phyloP scores from a whole-genome alignment of 441 rosid genomes.

The Croton setiger region DNA sequence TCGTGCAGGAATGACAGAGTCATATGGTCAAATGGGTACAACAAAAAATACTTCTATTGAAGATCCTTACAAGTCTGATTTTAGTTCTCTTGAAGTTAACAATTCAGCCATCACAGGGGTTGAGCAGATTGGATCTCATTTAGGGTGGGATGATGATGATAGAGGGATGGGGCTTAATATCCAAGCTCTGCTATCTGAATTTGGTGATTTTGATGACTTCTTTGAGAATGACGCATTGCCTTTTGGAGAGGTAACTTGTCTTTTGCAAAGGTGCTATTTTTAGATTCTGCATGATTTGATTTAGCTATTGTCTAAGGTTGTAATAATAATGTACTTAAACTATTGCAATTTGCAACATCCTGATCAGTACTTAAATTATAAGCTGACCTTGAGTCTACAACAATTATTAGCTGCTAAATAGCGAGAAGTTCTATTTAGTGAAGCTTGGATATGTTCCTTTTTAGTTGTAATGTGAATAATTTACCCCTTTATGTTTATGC shows the following conservation, averaged over 20 bases:
- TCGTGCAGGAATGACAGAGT: constrained; percentile 62
- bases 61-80: constrained; percentile 52
- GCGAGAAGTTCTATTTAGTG: not conserved
- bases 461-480: not conserved
- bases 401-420: not conserved
- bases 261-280: constrained; percentile 4
- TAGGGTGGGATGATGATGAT: constrained; percentile 97
- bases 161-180: constrained; percentile 90
- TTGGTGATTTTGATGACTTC: constrained; percentile 99
- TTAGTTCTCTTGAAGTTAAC: constrained; percentile 61
- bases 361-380: not conserved
- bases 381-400: not conserved
- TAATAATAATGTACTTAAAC: not conserved
- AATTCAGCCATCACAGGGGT: constrained; percentile 59
- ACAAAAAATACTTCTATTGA: constrained; percentile 45
- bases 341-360: not conserved
- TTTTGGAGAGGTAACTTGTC: constrained; percentile 90
- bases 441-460: not conserved
- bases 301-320: not conserved
- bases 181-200: constrained; percentile 97
- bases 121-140: constrained; percentile 69
- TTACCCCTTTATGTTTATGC: constrained; percentile 8
- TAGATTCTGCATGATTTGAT: not conserved
- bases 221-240: constrained; percentile 92
- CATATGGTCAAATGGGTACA: constrained; percentile 66